Evolutionary conservation across 2,329 filamentous ascomycete species (phyloP).

Genomic region (Fusarium cicatricum): DNA sequence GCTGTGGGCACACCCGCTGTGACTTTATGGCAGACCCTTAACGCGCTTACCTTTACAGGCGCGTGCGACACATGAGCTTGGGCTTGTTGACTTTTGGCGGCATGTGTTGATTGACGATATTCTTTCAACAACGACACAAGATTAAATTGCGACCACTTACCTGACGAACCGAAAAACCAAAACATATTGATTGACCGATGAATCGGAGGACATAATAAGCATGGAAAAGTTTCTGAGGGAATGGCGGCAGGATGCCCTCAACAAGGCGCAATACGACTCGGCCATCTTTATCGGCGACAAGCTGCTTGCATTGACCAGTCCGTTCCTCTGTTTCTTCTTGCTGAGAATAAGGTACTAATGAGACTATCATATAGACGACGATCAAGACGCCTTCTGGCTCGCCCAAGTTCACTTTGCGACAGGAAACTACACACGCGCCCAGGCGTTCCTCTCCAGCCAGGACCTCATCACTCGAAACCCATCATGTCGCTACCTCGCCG

Average conservation of each 20-base stretch:
- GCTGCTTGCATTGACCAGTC: conserved; percentile 91
- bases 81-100: conserved; percentile 38
- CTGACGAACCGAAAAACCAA: not conserved
- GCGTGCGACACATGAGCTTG: conserved; percentile 1
- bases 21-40: conserved; percentile 28
- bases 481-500: conserved; percentile 90
- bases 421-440: conserved; percentile 91
- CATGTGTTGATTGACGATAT: conserved; percentile 28
- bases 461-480: conserved; percentile 83
- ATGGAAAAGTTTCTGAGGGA: conserved; percentile 96
- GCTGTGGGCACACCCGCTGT: conserved; percentile 36
- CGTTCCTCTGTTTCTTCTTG: conserved; percentile 41
- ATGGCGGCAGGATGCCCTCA: conserved; percentile 94
- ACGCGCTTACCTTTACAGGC: conserved; percentile 32
- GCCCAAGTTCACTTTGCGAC: conserved; percentile 98
- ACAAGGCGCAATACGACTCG: conserved; percentile 95
- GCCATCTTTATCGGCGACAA: conserved; percentile 99
- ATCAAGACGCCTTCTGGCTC: conserved; percentile 95
- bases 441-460: conserved; percentile 84
- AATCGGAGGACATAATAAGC: conserved; percentile 7
- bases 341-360: conserved; percentile 12
- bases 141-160: not conserved
- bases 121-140: conserved; percentile 28
- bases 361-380: conserved; percentile 69
- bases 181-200: conserved; percentile 4